These are phyloP conservation scores for Moelleriella libera DNA, from an alignment of 2,329 filamentous ascomycete species.

Conservation along the genomic window DNA sequence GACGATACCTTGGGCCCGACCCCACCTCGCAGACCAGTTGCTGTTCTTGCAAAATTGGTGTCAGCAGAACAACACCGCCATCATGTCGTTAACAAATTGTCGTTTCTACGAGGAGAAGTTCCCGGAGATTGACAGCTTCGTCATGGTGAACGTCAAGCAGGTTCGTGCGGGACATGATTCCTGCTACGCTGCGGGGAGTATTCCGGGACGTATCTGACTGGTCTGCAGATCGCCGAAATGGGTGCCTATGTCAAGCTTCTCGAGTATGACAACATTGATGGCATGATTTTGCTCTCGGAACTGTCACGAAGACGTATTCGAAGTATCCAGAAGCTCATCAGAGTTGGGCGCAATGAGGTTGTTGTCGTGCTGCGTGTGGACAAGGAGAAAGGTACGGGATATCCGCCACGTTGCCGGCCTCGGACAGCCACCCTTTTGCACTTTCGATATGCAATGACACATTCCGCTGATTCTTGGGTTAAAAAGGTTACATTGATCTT, in stretches of 20 bases:
- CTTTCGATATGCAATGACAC: too few species aligned
- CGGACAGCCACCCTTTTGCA: background rate
- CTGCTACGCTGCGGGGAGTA: background rate
- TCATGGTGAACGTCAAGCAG: slow-evolving; percentile 99
- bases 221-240: slow-evolving; percentile 86
- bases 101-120: slow-evolving; percentile 97
- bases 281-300: slow-evolving; percentile 98
- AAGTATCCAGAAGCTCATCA: slow-evolving; percentile 97
- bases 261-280: slow-evolving; percentile 99
- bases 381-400: slow-evolving; percentile 77
- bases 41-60: background rate
- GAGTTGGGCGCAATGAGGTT: slow-evolving; percentile 94
- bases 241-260: slow-evolving; percentile 98
- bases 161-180: slow-evolving; percentile 34
- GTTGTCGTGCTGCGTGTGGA: slow-evolving; percentile 97
- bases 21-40: slow-evolving; percentile 12
- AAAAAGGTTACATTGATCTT: slow-evolving; percentile 77
- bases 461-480: slow-evolving; percentile 5
- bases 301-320: slow-evolving; percentile 95
- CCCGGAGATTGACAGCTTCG: slow-evolving; percentile 91
- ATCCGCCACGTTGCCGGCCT: background rate
- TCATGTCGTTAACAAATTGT: slow-evolving; percentile 90
- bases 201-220: slow-evolving; percentile 3
- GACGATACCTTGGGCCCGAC: slow-evolving; percentile 9
- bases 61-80: slow-evolving; percentile 43